Conservation (phyloP, 2,329 filamentous ascomycete genomes). For the Botrytis fragariae region DNA sequence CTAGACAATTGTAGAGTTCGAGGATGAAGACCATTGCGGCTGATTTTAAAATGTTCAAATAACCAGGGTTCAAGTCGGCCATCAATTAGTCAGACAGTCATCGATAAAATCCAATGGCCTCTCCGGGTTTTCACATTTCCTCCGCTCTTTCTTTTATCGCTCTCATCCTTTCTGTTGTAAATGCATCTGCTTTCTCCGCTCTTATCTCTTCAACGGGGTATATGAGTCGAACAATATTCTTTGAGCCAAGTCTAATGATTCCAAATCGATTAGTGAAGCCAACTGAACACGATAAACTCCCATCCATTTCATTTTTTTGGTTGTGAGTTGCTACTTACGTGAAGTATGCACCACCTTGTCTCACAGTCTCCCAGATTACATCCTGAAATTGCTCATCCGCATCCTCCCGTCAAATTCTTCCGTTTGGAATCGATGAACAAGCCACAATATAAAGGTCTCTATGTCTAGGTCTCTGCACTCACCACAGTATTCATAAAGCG, state of each 20-base stretch:
- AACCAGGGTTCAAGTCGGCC: too few species aligned
- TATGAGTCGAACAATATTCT: not conserved
- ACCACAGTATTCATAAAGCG: not conserved
- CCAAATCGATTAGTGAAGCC: not conserved
- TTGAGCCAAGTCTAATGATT: not conserved
- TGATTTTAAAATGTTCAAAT: too few species aligned
- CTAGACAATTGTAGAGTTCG: too few species aligned
- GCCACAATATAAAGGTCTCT: not conserved
- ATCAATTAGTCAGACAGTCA: too few species aligned
- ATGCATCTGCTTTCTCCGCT: not conserved
- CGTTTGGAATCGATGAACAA: not conserved
- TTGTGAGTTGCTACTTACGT: not conserved
- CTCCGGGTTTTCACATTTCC: too few species aligned
- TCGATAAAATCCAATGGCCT: too few species aligned
- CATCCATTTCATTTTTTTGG: not conserved
- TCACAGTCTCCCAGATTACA: not conserved
- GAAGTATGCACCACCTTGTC: not conserved
- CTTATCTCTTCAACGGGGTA: not conserved
- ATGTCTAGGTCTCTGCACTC: slow-evolving; percentile 9
- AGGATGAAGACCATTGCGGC: too few species aligned
- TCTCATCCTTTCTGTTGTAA: slow-evolving; percentile 3
- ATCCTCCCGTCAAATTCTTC: slow-evolving; percentile 1
- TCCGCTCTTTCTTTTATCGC: too few species aligned
- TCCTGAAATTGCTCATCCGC: not conserved
- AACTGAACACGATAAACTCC: not conserved